Percentiles rank a stretch among this genome's conserved stretches.
Evolutionary conservation across 106 monocot species (phyloP).

Genomic region (Acanthochlamys bracteata): DNA sequence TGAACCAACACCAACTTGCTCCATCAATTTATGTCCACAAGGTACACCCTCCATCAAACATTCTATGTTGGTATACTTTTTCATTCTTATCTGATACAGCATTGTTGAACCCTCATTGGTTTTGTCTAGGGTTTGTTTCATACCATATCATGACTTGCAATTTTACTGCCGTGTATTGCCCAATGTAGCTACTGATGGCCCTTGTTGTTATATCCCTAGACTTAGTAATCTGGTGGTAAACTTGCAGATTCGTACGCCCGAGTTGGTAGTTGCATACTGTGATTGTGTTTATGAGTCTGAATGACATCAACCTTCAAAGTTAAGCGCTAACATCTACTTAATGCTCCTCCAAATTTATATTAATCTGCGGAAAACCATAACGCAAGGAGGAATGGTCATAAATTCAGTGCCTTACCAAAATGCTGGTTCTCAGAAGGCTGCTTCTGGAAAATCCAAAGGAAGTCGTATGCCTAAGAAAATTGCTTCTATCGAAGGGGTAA

Average conservation of each 20-base stretch:
- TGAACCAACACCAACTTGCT: slow-evolving; percentile 89
- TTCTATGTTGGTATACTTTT: background rate
- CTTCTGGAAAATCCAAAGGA: slow-evolving; percentile 32
- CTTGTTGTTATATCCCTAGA: no score
- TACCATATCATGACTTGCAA: no score
- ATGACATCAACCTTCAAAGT: slow-evolving; percentile 48
- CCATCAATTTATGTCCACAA: slow-evolving; percentile 91
- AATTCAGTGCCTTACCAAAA: slow-evolving; percentile 31
- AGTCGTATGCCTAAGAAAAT: slow-evolving; percentile 57
- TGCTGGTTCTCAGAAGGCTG: slow-evolving; percentile 27
- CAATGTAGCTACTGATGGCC: background rate
- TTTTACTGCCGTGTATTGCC: no score
- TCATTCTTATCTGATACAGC: background rate
- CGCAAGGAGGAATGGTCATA: slow-evolving; percentile 40
- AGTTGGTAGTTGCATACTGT: slow-evolving; percentile 79
- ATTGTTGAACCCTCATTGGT: background rate
- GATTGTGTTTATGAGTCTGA: slow-evolving; percentile 74
- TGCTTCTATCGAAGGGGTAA: slow-evolving; percentile 75
- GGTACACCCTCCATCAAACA: slow-evolving; percentile 21
- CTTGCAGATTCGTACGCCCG: slow-evolving; percentile 72
- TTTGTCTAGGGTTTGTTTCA: no score
- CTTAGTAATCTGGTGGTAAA: background rate
- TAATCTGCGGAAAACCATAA: slow-evolving; percentile 51
- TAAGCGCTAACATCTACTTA: slow-evolving; percentile 64
- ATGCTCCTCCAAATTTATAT: slow-evolving; percentile 95